Evolutionary conservation across 805 yeast genomes (phyloP).

Genomic region (Cyberlindnera bimundalis): DNA sequence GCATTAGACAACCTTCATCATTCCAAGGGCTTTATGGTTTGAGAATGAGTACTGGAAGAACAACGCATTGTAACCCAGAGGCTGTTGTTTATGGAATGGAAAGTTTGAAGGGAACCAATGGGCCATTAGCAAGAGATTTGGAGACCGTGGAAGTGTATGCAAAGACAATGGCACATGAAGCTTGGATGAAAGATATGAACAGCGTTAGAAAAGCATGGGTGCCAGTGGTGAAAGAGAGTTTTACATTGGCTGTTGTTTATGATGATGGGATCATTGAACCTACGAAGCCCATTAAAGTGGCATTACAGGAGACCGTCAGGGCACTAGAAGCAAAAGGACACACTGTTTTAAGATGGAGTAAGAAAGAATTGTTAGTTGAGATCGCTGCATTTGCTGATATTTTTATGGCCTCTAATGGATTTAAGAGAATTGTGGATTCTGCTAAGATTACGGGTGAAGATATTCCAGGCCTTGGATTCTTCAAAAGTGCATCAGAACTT

Average conservation of each 20-base stretch:
- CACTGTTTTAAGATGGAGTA: conserved; percentile 46
- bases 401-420: conserved; percentile 38
- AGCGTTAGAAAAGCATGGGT: conserved; percentile 40
- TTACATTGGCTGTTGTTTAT: conserved; percentile 38
- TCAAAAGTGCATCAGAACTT: conserved; percentile 34
- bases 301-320: conserved; percentile 32
- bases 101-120: conserved; percentile 41
- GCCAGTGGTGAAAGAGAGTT: conserved; percentile 32
- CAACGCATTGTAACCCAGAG: conserved; percentile 29
- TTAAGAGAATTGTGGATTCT: conserved; percentile 32
- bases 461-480: conserved; percentile 36
- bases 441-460: conserved; percentile 38
- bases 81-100: conserved; percentile 23
- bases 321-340: conserved; percentile 41
- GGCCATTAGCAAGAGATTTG: conserved; percentile 41
- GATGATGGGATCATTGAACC: conserved; percentile 45
- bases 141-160: conserved; percentile 36
- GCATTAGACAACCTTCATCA: conserved; percentile 46
- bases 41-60: conserved; percentile 41
- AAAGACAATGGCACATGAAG: conserved; percentile 32
- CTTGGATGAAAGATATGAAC: conserved; percentile 42
- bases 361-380: conserved; percentile 30
- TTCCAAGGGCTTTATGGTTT: conserved; percentile 40
- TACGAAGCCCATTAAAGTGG: conserved; percentile 48
- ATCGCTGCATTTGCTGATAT: conserved; percentile 31